phyloP scores from a whole-genome alignment of 2,329 filamentous ascomycete genomes.

The Epichloe brachyelytri region DNA sequence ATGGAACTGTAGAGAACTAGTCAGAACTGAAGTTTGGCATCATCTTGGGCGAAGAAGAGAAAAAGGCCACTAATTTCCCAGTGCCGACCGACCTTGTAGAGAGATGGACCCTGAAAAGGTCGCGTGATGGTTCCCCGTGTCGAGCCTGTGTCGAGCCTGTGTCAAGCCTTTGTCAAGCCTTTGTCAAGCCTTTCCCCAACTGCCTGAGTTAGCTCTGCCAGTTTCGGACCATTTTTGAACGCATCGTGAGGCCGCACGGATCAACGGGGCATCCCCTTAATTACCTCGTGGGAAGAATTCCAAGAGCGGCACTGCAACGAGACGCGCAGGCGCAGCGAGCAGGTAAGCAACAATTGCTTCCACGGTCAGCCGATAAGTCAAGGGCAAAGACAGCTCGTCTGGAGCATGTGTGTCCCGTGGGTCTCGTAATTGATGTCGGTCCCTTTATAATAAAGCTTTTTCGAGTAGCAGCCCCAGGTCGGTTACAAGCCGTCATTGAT shows the following conservation, averaged over 20 bases:
- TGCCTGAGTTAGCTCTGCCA: neutral
- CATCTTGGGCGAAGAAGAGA: neutral
- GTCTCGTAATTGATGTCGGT: neutral
- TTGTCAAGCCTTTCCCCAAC: neutral
- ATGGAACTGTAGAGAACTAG: neutral
- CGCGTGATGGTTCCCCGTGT: slow-evolving; percentile 9
- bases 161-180: neutral
- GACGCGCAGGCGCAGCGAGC: neutral
- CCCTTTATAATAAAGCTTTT: neutral
- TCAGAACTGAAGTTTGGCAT: neutral
- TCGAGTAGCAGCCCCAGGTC: no score
- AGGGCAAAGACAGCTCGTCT: neutral
- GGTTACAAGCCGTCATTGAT: neutral
- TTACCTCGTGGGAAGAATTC: neutral
- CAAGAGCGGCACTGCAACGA: neutral
- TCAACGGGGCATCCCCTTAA: neutral
- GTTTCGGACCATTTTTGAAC: neutral
- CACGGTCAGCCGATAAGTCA: neutral
- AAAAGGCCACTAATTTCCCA: neutral
- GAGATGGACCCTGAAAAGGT: slow-evolving; percentile 5
- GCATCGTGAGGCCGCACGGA: slow-evolving; percentile 8
- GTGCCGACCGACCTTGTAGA: slow-evolving; percentile 2
- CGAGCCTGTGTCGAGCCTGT: neutral
- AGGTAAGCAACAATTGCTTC: neutral
- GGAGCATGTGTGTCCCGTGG: neutral